Conservation (phyloP, 352 stramenopile species). For the Pythium oligandrum region DNA sequence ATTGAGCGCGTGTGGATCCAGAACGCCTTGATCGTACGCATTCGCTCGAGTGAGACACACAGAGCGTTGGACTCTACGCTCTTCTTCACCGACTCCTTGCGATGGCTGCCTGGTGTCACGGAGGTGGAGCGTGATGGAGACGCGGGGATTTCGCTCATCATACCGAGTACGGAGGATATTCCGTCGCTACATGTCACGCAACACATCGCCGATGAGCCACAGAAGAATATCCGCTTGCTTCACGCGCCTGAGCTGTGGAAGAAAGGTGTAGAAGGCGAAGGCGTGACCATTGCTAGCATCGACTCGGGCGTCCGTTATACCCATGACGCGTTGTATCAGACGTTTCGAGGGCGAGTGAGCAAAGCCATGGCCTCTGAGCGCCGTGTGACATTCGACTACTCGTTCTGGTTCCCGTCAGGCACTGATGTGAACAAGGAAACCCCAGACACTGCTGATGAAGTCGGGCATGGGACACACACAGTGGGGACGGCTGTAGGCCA, state of each 20-base stretch:
- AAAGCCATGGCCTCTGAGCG: slow-evolving; percentile 9
- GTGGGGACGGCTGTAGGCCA: slow-evolving; percentile 52
- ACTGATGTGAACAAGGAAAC: slow-evolving; percentile 53
- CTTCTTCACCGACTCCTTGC: slow-evolving; percentile 25
- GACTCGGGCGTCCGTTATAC: slow-evolving; percentile 71
- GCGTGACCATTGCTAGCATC: slow-evolving; percentile 61
- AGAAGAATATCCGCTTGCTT: slow-evolving; percentile 45
- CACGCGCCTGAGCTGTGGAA: slow-evolving; percentile 50
- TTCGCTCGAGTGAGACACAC: background rate
- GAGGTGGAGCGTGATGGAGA: slow-evolving; percentile 34
- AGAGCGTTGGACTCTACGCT: no score
- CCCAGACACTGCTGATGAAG: slow-evolving; percentile 55
- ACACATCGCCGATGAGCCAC: slow-evolving; percentile 6
- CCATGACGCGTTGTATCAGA: slow-evolving; percentile 39
- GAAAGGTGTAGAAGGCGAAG: slow-evolving; percentile 24
- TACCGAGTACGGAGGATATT: slow-evolving; percentile 4
- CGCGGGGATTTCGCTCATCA: slow-evolving; percentile 10
- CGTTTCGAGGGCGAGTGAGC: slow-evolving; percentile 23
- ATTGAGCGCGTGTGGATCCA: slow-evolving; percentile 50
- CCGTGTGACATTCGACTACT: slow-evolving; percentile 49
- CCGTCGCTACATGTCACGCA: no score
- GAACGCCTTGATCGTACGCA: slow-evolving; percentile 45
- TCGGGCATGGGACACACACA: slow-evolving; percentile 69
- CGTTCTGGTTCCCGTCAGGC: slow-evolving; percentile 56
- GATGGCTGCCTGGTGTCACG: slow-evolving; percentile 34